Percentiles rank a stretch among this genome's conserved stretches.
phyloP scores from a whole-genome alignment of 805 yeast genomes.

The Kluyveromyces lactis region DNA sequence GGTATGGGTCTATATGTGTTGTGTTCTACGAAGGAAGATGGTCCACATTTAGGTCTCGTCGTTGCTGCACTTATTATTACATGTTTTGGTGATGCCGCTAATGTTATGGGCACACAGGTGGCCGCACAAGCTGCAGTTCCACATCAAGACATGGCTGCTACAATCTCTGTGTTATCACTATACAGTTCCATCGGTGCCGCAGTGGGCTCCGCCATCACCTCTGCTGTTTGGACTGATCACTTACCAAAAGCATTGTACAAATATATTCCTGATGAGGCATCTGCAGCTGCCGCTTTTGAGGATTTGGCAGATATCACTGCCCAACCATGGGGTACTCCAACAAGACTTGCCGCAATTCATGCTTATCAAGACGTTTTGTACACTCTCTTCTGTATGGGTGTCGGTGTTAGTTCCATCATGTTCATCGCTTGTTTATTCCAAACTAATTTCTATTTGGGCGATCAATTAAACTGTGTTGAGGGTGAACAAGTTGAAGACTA shows the following conservation, averaged over 20 bases:
- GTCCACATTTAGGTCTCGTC: constrained; percentile 20
- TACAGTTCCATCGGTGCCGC: constrained; percentile 54
- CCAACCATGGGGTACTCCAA: constrained; percentile 21
- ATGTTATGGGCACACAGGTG: constrained; percentile 34
- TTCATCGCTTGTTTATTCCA: constrained; percentile 29
- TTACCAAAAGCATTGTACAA: constrained; percentile 34
- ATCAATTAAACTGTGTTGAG: constrained; percentile 31
- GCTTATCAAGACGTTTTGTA: constrained; percentile 29
- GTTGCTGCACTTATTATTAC: constrained; percentile 28
- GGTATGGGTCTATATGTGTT: constrained; percentile 26
- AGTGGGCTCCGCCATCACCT: constrained; percentile 54
- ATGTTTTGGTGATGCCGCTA: constrained; percentile 35
- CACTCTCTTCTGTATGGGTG: constrained; percentile 23
- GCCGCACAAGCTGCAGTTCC: constrained; percentile 46
- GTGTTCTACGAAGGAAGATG: constrained; percentile 8
- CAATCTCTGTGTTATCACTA: constrained; percentile 48
- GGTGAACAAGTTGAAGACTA: constrained; percentile 13
- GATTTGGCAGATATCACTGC: constrained; percentile 18
- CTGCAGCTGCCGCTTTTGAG: constrained; percentile 18
- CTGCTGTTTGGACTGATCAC: constrained; percentile 62
- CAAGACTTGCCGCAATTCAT: constrained; percentile 27
- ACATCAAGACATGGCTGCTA: constrained; percentile 59
- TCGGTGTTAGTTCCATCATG: constrained; percentile 27
- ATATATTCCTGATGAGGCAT: constrained; percentile 23
- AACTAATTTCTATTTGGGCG: constrained; percentile 30